Percentiles rank a stretch among this genome's conserved stretches.
These are phyloP conservation scores for Ascochyta lentis DNA, from an alignment of 2,329 filamentous ascomycete species.

Conservation along the genomic window DNA sequence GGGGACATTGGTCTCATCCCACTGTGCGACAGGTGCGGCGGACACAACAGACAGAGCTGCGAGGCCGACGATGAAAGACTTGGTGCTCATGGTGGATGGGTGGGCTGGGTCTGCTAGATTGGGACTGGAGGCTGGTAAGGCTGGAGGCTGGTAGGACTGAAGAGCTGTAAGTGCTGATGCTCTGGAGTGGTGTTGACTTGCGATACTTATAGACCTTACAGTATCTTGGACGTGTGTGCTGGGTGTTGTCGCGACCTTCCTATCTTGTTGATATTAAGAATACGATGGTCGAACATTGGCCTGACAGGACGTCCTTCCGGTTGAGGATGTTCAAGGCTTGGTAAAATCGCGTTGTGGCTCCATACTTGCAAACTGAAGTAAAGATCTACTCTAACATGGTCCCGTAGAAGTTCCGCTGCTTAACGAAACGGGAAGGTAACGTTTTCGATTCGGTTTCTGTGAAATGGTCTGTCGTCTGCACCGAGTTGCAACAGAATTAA, in stretches of 20 bases:
- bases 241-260: not conserved
- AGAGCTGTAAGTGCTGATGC: not conserved
- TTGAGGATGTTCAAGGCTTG: slow-evolving; percentile 1
- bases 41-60: slow-evolving; percentile 27
- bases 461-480: not conserved
- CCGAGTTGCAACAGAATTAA: too few relatives aligned
- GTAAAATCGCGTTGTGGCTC: not conserved
- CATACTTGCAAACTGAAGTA: not conserved
- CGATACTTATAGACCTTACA: not conserved
- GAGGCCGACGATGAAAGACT: slow-evolving; percentile 27
- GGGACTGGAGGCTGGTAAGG: not conserved
- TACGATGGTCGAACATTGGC: not conserved
- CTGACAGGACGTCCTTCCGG: not conserved
- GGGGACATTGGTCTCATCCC: slow-evolving; percentile 1
- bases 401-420: not conserved
- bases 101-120: not conserved
- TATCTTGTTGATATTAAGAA: not conserved
- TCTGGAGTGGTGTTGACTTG: not conserved
- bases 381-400: not conserved
- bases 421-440: slow-evolving; percentile 7
- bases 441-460: not conserved
- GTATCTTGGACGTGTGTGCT: too few relatives aligned
- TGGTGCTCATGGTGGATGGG: slow-evolving; percentile 24
- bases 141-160: not conserved
- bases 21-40: slow-evolving; percentile 31